These are phyloP conservation scores for Xylaria sp. DNA, from an alignment of 2,329 filamentous ascomycete species.

Conservation along the genomic window DNA sequence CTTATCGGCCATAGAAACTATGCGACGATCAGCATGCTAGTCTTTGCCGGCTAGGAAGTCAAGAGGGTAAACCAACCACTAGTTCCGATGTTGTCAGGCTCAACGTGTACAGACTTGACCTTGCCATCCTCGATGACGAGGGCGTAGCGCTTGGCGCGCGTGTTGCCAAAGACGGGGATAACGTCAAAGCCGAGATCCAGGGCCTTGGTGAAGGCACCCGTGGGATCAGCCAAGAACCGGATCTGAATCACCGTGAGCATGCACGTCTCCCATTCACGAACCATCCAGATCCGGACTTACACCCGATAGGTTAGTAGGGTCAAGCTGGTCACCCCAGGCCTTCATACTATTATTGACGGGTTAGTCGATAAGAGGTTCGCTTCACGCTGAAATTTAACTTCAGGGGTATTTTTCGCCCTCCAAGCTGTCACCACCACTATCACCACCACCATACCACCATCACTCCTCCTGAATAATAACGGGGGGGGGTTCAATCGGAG, in stretches of 20 bases:
- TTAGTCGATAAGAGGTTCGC: background rate
- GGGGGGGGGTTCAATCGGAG: background rate
- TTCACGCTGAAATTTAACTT: too few species aligned
- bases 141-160: conserved; percentile 88
- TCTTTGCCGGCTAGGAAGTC: background rate
- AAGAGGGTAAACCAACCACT: conserved; percentile 64
- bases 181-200: conserved; percentile 86
- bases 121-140: conserved; percentile 85
- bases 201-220: conserved; percentile 81
- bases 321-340: conserved; percentile 83
- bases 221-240: conserved; percentile 87
- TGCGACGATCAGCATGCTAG: conserved; percentile 15
- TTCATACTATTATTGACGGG: conserved; percentile 72
- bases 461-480: background rate
- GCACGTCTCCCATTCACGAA: background rate
- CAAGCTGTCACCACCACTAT: too few species aligned
- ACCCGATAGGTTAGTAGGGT: conserved; percentile 77
- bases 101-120: conserved; percentile 82
- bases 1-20: conserved; percentile 63
- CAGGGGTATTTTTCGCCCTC: too few species aligned
- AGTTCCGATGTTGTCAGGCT: conserved; percentile 88
- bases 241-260: conserved; percentile 63
- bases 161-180: conserved; percentile 80
- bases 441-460: background rate
- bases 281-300: conserved; percentile 63